phyloP scores from a whole-genome alignment of 2,329 filamentous ascomycete genomes.

The Gaeumannomyces tritici region DNA sequence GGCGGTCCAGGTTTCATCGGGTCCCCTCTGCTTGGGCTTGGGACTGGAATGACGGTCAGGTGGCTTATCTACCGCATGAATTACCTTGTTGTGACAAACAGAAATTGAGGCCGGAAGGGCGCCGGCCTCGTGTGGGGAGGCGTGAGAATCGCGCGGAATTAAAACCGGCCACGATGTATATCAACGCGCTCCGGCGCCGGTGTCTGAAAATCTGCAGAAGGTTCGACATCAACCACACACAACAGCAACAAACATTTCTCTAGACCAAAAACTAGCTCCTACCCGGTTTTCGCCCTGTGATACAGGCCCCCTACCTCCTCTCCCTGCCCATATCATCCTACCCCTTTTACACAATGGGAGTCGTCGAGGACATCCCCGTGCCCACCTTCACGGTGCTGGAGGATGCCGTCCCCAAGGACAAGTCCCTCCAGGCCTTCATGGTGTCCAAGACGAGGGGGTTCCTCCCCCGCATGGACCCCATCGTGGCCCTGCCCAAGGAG shows the following conservation, averaged over 20 bases:
- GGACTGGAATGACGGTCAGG: background rate
- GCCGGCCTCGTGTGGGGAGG: slow-evolving; percentile 5
- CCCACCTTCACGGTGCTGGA: slow-evolving; percentile 48
- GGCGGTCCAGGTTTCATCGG: background rate
- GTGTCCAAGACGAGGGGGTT: slow-evolving; percentile 68
- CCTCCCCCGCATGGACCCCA: slow-evolving; percentile 56
- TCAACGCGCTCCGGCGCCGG: slow-evolving; percentile 23
- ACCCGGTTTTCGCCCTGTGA: background rate
- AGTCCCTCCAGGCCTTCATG: slow-evolving; percentile 64
- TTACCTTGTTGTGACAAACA: slow-evolving; percentile 9
- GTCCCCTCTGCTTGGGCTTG: background rate
- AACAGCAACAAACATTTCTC: background rate
- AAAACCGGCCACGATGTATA: slow-evolving; percentile 39
- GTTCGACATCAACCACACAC: slow-evolving; percentile 1
- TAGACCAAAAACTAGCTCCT: background rate
- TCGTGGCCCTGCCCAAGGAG: slow-evolving; percentile 56
- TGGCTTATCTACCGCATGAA: background rate
- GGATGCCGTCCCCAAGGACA: slow-evolving; percentile 53
- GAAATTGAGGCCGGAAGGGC: slow-evolving; percentile 2
- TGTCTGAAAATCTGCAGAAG: background rate
- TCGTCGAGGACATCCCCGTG: slow-evolving; percentile 20
- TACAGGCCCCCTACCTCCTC: background rate
- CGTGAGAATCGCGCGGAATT: slow-evolving; percentile 29
- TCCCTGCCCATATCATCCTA: background rate
- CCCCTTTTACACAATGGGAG: slow-evolving; percentile 26